These are phyloP conservation scores for Trifolium subterraneum DNA, from an alignment of 306 rosid genomes.

Conservation along the genomic window DNA sequence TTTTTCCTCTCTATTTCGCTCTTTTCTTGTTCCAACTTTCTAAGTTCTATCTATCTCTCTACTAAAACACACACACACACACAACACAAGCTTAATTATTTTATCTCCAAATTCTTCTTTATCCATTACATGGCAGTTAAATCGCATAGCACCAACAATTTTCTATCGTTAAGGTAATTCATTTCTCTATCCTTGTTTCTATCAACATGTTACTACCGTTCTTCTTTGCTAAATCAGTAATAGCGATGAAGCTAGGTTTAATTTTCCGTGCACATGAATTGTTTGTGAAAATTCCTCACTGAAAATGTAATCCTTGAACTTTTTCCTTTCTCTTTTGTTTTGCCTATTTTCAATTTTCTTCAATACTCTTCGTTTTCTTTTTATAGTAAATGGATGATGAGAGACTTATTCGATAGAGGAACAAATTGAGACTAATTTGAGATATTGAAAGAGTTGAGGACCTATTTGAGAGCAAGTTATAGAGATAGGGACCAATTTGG, in stretches of 20 bases:
- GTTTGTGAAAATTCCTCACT: not conserved
- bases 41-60: not conserved
- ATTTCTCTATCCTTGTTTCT: not conserved
- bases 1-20: constrained; percentile 6
- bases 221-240: constrained; percentile 14
- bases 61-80: not conserved
- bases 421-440: no score
- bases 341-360: not conserved
- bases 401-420: no score
- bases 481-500: no score
- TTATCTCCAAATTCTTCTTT: constrained; percentile 30
- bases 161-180: constrained; percentile 68
- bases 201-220: not conserved
- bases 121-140: constrained; percentile 63
- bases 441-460: no score
- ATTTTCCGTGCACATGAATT: constrained; percentile 16
- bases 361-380: not conserved
- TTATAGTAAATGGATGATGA: no score
- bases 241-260: constrained; percentile 31
- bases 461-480: no score
- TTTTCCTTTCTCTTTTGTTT: constrained; percentile 8
- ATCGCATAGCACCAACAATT: constrained; percentile 54
- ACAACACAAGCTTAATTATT: not conserved
- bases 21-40: not conserved
- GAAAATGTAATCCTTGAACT: not conserved